Conservation (phyloP, 805 yeast species). For the Metschnikowia sp. region DNA sequence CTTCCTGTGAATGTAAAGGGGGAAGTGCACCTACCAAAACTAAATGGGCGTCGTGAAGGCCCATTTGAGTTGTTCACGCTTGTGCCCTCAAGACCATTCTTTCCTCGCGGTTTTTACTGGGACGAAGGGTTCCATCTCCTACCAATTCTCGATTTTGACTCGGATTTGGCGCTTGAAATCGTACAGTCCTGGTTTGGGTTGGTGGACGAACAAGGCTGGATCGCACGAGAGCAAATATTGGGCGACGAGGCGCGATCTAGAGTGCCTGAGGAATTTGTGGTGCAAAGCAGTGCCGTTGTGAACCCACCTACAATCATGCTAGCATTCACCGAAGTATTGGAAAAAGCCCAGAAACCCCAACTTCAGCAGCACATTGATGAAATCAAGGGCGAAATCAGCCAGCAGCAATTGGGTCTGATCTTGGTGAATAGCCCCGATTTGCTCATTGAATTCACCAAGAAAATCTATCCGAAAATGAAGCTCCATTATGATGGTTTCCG, state of each 20-base stretch:
- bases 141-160: constrained; percentile 78
- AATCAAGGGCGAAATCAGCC: constrained; percentile 15
- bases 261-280: constrained; percentile 80
- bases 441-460: constrained; percentile 52
- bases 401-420: constrained; percentile 40
- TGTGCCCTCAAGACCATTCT: constrained; percentile 90
- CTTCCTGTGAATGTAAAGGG: constrained; percentile 44
- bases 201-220: constrained; percentile 93
- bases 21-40: constrained; percentile 23
- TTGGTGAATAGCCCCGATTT: constrained; percentile 59
- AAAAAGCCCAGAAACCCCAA: constrained; percentile 12
- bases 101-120: constrained; percentile 98
- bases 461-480: constrained; percentile 73
- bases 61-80: constrained; percentile 75
- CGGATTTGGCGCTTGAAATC: constrained; percentile 76
- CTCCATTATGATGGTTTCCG: constrained; percentile 85
- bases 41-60: constrained; percentile 63
- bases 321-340: constrained; percentile 57
- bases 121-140: constrained; percentile 95
- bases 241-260: constrained; percentile 87
- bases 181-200: constrained; percentile 82
- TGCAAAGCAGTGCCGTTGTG: constrained; percentile 85
- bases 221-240: constrained; percentile 90
- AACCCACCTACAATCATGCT: constrained; percentile 94
- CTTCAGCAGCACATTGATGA: constrained; percentile 5